These are phyloP conservation scores for Didymella sp. DNA, from an alignment of 2,329 filamentous ascomycete species.

Conservation along the genomic window DNA sequence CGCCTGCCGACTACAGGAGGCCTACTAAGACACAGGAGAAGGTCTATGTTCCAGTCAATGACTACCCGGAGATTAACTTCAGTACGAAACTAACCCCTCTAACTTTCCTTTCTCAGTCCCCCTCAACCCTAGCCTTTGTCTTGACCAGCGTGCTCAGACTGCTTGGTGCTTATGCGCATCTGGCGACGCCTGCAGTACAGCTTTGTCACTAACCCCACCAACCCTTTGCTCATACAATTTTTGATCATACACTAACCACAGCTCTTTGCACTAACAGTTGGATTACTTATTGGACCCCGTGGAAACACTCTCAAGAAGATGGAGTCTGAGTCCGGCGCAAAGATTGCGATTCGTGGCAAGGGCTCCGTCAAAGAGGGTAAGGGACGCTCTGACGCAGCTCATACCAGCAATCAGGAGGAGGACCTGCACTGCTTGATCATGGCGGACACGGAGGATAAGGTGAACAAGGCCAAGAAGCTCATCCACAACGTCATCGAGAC, in stretches of 20 bases:
- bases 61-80: constrained; percentile 99
- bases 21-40: constrained; percentile 99
- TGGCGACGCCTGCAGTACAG: constrained; percentile 47
- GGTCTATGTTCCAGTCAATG: constrained; percentile 99
- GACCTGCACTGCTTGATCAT: constrained; percentile 99
- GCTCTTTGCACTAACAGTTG: constrained; percentile 89
- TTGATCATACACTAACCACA: constrained; percentile 81
- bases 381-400: constrained; percentile 96
- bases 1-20: constrained; percentile 96
- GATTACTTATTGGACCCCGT: constrained; percentile 99
- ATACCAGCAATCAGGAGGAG: constrained; percentile 99
- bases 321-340: constrained; percentile 95
- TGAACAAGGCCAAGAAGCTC: constrained; percentile 97
- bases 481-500: constrained; percentile 99
- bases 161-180: constrained; percentile 38
- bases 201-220: constrained; percentile 52
- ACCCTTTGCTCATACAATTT: constrained; percentile 38
- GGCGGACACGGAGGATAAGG: constrained; percentile 99
- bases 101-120: constrained; percentile 54
- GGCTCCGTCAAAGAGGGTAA: constrained; percentile 99
- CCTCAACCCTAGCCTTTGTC: constrained; percentile 52
- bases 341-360: constrained; percentile 99
- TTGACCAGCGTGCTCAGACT: constrained; percentile 54
- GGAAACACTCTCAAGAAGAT: constrained; percentile 99
- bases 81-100: constrained; percentile 99